A percentile compares a stretch with the other conserved stretches of the same genome.
These are phyloP conservation scores for Castanopsis chinensis DNA, from an alignment of 306 rosid genomes.

Conservation along the genomic window DNA sequence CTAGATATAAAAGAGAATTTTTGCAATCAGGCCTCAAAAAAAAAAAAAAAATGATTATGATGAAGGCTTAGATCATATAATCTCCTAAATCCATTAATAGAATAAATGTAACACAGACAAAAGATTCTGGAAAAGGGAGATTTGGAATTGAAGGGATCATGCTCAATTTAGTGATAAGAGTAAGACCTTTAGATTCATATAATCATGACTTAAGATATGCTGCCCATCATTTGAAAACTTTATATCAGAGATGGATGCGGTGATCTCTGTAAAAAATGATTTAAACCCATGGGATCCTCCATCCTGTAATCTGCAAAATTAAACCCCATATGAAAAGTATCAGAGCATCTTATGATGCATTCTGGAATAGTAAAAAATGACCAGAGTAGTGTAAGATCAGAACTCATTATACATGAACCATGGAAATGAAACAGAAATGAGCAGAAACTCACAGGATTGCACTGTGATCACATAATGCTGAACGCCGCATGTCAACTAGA, in stretches of 20 bases:
- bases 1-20: neutral
- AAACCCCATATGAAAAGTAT: slow-evolving; percentile 28
- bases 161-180: slow-evolving; percentile 13
- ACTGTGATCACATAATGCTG: slow-evolving; percentile 61
- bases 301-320: slow-evolving; percentile 52
- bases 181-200: slow-evolving; percentile 66
- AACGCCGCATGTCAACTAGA: slow-evolving; percentile 66
- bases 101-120: neutral
- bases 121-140: neutral
- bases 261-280: slow-evolving; percentile 56
- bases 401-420: neutral
- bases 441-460: slow-evolving; percentile 50
- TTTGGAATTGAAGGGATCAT: neutral
- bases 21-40: neutral
- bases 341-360: slow-evolving; percentile 9
- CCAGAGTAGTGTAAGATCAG: neutral
- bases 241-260: slow-evolving; percentile 56
- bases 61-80: neutral
- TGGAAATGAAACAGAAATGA: neutral
- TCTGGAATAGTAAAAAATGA: slow-evolving; percentile 8
- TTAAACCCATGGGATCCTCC: slow-evolving; percentile 39
- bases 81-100: neutral
- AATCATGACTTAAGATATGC: slow-evolving; percentile 60
- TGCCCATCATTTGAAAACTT: slow-evolving; percentile 59
- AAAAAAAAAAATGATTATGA: neutral